phyloP scores from a whole-genome alignment of 1,139 yeast species.

The Candida sp. region DNA sequence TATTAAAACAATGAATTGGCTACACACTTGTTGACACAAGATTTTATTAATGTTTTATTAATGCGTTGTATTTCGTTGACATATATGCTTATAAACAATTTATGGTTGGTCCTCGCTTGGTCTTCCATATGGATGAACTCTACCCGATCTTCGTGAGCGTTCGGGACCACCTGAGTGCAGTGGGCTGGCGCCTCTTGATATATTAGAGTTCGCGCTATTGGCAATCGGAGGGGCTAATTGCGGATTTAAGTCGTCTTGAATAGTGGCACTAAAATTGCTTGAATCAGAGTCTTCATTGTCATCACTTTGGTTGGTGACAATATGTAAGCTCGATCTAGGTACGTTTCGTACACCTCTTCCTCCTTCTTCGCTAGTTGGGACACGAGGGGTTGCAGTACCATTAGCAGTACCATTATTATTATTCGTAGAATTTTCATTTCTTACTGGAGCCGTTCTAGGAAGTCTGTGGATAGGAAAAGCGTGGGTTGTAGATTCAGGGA shows the following conservation, averaged over 20 bases:
- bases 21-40: too few species aligned
- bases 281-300: slow-evolving; percentile 2
- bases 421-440: background rate
- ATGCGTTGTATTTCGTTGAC: too few species aligned
- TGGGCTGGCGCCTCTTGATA: slow-evolving; percentile 4
- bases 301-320: slow-evolving; percentile 1
- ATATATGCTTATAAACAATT: too few species aligned
- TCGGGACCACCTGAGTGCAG: slow-evolving; percentile 26
- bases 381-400: background rate
- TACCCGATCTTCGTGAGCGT: slow-evolving; percentile 13
- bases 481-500: slow-evolving; percentile 16
- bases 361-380: slow-evolving; percentile 5
- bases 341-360: slow-evolving; percentile 7
- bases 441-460: background rate
- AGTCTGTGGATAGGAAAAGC: slow-evolving; percentile 2
- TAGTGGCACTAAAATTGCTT: background rate
- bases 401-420: background rate
- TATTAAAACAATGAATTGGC: too few species aligned
- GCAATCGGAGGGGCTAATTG: background rate
- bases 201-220: background rate
- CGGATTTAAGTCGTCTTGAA: background rate
- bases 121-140: slow-evolving; percentile 30
- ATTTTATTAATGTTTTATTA: too few species aligned
- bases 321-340: background rate
- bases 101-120: slow-evolving; percentile 8